Conservation (phyloP, 176 grass and related monocot species). For the Olyra latifolia region DNA sequence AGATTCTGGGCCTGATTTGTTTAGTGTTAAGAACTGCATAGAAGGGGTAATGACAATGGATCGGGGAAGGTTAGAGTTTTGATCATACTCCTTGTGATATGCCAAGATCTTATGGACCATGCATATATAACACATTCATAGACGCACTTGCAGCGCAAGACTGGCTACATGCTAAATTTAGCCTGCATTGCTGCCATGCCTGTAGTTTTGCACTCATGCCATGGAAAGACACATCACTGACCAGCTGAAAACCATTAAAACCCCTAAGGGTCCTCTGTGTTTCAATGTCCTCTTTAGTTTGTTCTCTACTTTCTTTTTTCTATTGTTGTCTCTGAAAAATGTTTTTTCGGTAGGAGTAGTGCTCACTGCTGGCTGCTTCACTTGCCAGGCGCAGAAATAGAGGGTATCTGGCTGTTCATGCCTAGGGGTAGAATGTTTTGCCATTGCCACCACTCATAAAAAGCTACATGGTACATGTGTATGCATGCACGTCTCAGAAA, state of each 20-base stretch:
- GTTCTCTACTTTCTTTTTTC: slow-evolving; percentile 61
- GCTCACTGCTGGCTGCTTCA: slow-evolving; percentile 46
- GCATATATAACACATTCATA: slow-evolving; percentile 39
- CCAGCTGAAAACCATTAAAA: slow-evolving; percentile 42
- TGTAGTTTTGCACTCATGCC: slow-evolving; percentile 54
- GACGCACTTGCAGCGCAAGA: slow-evolving; percentile 44
- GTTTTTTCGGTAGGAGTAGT: slow-evolving; percentile 16
- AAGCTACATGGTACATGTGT: slow-evolving; percentile 30
- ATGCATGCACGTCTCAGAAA: slow-evolving; percentile 54
- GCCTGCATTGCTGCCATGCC: slow-evolving; percentile 33
- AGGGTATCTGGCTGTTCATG: slow-evolving; percentile 60
- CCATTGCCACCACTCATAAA: slow-evolving; percentile 18
- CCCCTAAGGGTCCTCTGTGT: slow-evolving; percentile 47
- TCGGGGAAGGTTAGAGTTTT: slow-evolving; percentile 44
- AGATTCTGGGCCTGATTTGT: too few relatives aligned
- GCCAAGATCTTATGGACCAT: slow-evolving; percentile 64
- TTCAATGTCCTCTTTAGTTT: slow-evolving; percentile 50
- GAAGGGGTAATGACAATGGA: slow-evolving; percentile 61
- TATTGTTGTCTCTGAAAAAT: slow-evolving; percentile 64
- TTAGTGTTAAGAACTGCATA: too few relatives aligned
- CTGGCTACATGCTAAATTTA: slow-evolving; percentile 38
- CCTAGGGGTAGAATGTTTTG: slow-evolving; percentile 33
- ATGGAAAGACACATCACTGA: slow-evolving; percentile 66
- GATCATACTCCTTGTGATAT: slow-evolving; percentile 49
- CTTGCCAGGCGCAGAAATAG: slow-evolving; percentile 41